A percentile compares a stretch with the other conserved stretches of the same genome.
These are phyloP conservation scores for Rhizopus arrhizus DNA, from an alignment of 371 early-diverging fungal genomes.

Conservation along the genomic window DNA sequence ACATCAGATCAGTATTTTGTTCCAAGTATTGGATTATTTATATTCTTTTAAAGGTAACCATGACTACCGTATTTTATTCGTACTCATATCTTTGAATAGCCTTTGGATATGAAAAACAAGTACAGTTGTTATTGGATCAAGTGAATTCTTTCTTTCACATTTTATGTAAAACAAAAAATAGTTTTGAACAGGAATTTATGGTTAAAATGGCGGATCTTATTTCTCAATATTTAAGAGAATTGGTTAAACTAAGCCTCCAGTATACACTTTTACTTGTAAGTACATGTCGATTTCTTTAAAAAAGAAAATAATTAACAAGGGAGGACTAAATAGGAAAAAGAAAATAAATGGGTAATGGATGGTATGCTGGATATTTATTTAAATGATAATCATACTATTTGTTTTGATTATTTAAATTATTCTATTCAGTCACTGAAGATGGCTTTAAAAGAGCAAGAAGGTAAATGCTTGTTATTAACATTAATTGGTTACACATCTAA, in stretches of 20 bases:
- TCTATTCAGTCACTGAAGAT: neutral
- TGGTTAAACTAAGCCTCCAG: conserved; percentile 22
- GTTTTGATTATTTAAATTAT: neutral
- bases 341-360: neutral
- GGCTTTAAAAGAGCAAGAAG: neutral
- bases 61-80: too few species aligned
- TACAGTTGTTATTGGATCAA: conserved; percentile 15
- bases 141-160: conserved; percentile 16
- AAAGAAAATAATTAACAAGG: too few species aligned
- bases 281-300: neutral
- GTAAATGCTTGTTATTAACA: neutral
- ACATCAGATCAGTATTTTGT: conserved; percentile 84
- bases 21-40: conserved; percentile 74
- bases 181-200: conserved; percentile 3
- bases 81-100: conserved; percentile 20
- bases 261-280: conserved; percentile 26
- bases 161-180: conserved; percentile 6
- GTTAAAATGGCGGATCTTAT: conserved; percentile 9
- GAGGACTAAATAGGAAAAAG: neutral
- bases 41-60: conserved; percentile 19
- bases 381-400: neutral
- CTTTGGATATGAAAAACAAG: conserved; percentile 17
- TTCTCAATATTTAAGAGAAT: conserved; percentile 17
- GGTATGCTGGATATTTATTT: neutral
- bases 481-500: neutral